Base-by-base conservation (phyloP, 2,329 filamentous ascomycete species). In the Gaeumannomyces sp. region DNA sequence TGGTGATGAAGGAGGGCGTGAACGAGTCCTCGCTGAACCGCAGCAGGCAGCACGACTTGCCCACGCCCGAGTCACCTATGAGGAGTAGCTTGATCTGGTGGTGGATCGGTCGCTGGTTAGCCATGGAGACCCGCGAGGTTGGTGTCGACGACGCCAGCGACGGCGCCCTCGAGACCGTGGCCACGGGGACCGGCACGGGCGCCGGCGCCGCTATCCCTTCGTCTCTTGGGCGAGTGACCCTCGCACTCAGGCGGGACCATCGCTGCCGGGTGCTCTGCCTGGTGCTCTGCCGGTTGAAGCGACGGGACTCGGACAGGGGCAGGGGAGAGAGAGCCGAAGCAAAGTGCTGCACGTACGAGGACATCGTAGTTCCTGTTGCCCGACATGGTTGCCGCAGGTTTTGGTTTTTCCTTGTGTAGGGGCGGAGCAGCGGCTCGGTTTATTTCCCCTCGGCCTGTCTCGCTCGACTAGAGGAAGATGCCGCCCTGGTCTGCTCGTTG, bases 351-450 rank as follows among this genome's bases (percentile, higher is more conserved):
- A 63, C 66, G 28, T 63, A 98, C 94, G 80, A 99, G 85, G 80
- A 98, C 98, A 80, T 99, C 95, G 81, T 99, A 99, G 84, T 99
- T 99, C 80, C 95, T 89, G 84, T 94, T 96, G 79, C 91, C 92
- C 74, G 95, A 93, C 95, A 99, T 99, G 78, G 69, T 68, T 8
- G 45, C 19, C 45, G 22, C 45, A 53, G 25, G 63, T 65, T 50
- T 58, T 2, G 11, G 35, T 38, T 10, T 53, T 58, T 57, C 28
- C 31, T 38, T 35, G 31, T 45, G n/a, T 35, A 22, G 45, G 45
- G 45, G 45, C 11, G 45, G 45, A 22, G 22, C 45, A 53, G 45
- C 45, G 45, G 45, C 45, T 53, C 45, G 45, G 45, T 53, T 53
- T 53, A n/a, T 53, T 53, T 53, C 45, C 45, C 45, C 45, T 53